Conservation (phyloP, 1,284 basidiomycete species). For the Boletus sp. region DNA sequence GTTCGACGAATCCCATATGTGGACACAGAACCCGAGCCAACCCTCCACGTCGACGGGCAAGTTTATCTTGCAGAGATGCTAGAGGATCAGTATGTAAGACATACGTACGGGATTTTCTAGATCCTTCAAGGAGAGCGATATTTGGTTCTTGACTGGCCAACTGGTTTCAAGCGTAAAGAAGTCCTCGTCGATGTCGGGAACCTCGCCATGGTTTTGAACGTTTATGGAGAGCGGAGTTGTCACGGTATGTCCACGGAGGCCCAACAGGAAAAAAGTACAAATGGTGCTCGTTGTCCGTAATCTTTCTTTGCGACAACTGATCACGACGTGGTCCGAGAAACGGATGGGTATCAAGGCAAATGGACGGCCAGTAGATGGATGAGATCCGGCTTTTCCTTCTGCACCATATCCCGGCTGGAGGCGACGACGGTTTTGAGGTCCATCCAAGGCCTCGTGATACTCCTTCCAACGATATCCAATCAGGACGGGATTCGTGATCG, state of each 20-base stretch:
- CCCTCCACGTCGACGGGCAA: slow-evolving; percentile 54
- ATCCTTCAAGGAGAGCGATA: slow-evolving; percentile 17
- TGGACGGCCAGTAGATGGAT: slow-evolving; percentile 51
- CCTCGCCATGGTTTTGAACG: slow-evolving; percentile 17
- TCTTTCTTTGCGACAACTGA: slow-evolving; percentile 14
- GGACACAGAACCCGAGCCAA: slow-evolving; percentile 57
- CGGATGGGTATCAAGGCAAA: slow-evolving; percentile 20
- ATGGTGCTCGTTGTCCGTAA: slow-evolving; percentile 19
- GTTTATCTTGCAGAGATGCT: slow-evolving; percentile 47
- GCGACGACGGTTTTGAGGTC: slow-evolving; percentile 46
- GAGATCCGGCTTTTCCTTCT: slow-evolving; percentile 51
- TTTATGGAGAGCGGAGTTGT: background rate
- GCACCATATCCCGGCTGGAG: slow-evolving; percentile 51
- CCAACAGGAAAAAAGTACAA: slow-evolving; percentile 4
- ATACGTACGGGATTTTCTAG: slow-evolving; percentile 18
- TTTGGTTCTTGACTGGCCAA: slow-evolving; percentile 11
- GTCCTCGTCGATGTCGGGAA: slow-evolving; percentile 19
- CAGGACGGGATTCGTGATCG: slow-evolving; percentile 50
- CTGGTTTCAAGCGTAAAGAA: slow-evolving; percentile 13
- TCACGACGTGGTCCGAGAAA: slow-evolving; percentile 13
- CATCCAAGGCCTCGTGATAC: slow-evolving; percentile 49
- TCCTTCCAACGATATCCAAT: slow-evolving; percentile 53
- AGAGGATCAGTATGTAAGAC: no score
- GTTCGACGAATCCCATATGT: slow-evolving; percentile 55
- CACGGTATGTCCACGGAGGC: no score